Percentiles rank a stretch among this genome's conserved stretches.
These are phyloP conservation scores for Leccinum fibrillosum DNA, from an alignment of 768 basidiomycete genomes.

Conservation along the genomic window DNA sequence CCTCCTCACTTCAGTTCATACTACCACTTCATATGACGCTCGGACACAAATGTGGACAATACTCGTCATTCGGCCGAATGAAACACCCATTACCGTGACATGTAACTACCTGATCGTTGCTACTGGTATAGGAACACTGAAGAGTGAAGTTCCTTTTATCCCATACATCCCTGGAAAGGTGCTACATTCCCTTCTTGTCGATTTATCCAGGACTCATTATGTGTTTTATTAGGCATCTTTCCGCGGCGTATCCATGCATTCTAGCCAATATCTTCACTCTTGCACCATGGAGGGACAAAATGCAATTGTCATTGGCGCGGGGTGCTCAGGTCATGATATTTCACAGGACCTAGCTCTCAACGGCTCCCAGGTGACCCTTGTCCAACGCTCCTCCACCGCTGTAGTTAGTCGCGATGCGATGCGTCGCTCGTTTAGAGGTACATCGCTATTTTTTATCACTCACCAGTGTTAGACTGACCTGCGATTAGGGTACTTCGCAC, in stretches of 20 bases:
- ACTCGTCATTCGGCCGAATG: background rate
- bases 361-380: background rate
- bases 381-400: constrained; percentile 10
- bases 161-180: background rate
- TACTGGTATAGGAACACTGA: background rate
- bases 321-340: constrained; percentile 14
- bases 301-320: constrained; percentile 6
- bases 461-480: background rate
- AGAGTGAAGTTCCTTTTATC: background rate
- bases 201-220: background rate
- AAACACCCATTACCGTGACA: background rate
- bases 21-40: background rate
- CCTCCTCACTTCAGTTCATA: constrained; percentile 2
- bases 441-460: background rate
- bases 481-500: constrained; percentile 4
- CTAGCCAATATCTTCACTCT: background rate
- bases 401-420: constrained; percentile 8
- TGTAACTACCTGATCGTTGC: background rate
- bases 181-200: background rate
- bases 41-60: background rate
- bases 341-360: constrained; percentile 7
- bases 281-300: background rate
- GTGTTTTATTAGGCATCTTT: background rate
- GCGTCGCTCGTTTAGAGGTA: constrained; percentile 1
- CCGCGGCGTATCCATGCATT: background rate